These are phyloP conservation scores for Lactarius psammicola DNA, from an alignment of 768 basidiomycete genomes.

Conservation along the genomic window DNA sequence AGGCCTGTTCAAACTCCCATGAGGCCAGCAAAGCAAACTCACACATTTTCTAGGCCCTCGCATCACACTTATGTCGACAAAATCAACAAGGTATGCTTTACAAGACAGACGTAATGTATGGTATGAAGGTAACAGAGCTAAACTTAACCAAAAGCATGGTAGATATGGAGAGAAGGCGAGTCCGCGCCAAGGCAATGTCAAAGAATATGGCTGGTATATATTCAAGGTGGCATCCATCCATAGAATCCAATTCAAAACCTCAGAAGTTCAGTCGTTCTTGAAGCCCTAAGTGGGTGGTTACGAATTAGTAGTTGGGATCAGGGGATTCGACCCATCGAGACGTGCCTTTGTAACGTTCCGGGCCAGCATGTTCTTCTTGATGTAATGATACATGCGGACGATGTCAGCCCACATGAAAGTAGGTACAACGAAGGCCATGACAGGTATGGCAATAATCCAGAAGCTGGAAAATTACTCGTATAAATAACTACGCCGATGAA, in stretches of 20 bases:
- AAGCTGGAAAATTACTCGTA: conserved; percentile 43
- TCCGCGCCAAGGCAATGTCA: neutral
- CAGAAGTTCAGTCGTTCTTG: conserved; percentile 1
- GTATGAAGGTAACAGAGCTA: neutral
- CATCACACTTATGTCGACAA: neutral
- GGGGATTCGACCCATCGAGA: neutral
- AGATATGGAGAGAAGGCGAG: neutral
- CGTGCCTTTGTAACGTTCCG: conserved; percentile 38
- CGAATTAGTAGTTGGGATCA: conserved; percentile 4
- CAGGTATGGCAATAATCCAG: conserved; percentile 63
- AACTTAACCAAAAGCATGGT: neutral
- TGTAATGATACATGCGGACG: conserved; percentile 43
- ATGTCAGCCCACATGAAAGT: conserved; percentile 55
- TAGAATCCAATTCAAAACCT: neutral
- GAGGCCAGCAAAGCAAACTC: neutral
- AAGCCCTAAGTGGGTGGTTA: neutral
- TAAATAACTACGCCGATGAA: conserved; percentile 1
- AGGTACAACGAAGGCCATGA: conserved; percentile 53
- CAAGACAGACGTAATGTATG: neutral
- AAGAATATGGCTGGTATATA: neutral
- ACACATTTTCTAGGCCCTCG: neutral
- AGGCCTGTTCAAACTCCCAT: neutral
- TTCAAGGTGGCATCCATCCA: neutral
- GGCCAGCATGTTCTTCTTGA: conserved; percentile 43
- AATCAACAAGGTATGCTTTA: neutral